Evolutionary conservation across 805 yeast species (phyloP).

Genomic region (Grigorovia transvaalensis): DNA sequence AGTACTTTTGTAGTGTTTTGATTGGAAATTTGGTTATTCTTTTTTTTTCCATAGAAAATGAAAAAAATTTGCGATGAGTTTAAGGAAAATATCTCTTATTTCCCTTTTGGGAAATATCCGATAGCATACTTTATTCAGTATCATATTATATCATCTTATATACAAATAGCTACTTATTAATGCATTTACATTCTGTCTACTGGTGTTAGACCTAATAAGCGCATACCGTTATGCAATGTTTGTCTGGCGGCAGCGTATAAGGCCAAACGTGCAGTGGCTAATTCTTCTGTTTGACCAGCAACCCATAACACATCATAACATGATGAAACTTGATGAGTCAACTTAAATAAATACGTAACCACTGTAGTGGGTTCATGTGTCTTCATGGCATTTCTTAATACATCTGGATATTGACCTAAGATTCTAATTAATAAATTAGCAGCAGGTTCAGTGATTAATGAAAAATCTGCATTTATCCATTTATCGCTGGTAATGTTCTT

Average conservation of each 20-base stretch:
- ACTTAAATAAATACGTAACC: constrained; percentile 82
- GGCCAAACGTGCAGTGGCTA: constrained; percentile 86
- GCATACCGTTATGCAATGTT: constrained; percentile 82
- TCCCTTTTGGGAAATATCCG: not conserved
- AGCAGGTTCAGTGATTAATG: constrained; percentile 55
- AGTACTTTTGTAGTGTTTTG: not conserved
- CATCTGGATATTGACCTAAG: constrained; percentile 85
- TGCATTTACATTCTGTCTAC: constrained; percentile 80
- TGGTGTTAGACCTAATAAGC: constrained; percentile 82
- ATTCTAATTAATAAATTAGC: constrained; percentile 65
- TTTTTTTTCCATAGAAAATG: not conserved
- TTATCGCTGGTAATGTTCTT: constrained; percentile 34
- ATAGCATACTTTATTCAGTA: not conserved
- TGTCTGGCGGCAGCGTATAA: constrained; percentile 82
- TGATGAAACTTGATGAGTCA: constrained; percentile 96
- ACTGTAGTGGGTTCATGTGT: constrained; percentile 87
- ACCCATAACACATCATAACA: constrained; percentile 94
- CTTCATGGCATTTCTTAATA: constrained; percentile 67
- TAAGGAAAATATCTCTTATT: not conserved
- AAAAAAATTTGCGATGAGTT: not conserved
- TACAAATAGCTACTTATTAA: not conserved
- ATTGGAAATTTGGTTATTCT: not conserved
- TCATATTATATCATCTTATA: not conserved
- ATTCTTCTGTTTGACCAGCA: constrained; percentile 80
- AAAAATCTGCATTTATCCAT: constrained; percentile 40